Evolutionary conservation across 1,139 yeast genomes (phyloP).

Genomic region (Candida sp.): DNA sequence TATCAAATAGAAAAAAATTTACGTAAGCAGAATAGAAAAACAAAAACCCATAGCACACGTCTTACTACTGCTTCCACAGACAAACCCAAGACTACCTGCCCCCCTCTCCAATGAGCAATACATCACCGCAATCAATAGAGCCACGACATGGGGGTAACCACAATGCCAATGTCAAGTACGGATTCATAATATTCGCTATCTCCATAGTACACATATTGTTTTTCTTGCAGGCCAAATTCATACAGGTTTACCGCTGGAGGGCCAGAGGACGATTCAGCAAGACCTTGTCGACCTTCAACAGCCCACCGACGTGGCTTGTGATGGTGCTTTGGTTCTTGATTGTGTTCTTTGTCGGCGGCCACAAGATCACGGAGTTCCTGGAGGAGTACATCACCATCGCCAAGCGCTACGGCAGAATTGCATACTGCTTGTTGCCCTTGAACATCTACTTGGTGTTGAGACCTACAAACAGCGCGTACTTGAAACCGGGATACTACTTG

Average conservation of each 20-base stretch:
- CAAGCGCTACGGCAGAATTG: constrained; percentile 59
- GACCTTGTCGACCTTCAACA: constrained; percentile 17
- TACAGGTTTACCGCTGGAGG: constrained; percentile 23
- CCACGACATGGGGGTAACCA: constrained; percentile 35
- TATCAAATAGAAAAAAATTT: neutral
- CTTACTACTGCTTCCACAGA: neutral
- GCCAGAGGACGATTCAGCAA: constrained; percentile 22
- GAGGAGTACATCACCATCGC: constrained; percentile 26
- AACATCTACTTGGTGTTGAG: constrained; percentile 62
- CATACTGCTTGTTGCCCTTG: constrained; percentile 70
- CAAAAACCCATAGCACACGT: neutral
- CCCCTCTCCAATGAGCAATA: neutral
- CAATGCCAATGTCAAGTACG: constrained; percentile 48
- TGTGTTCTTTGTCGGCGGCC: constrained; percentile 22
- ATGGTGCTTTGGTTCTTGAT: constrained; percentile 36
- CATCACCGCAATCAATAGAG: constrained; percentile 1
- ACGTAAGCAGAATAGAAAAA: neutral
- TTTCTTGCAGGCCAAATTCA: constrained; percentile 7
- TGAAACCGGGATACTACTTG: constrained; percentile 60
- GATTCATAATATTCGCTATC: constrained; percentile 44
- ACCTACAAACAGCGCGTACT: constrained; percentile 46
- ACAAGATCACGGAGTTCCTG: constrained; percentile 23
- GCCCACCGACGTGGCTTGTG: constrained; percentile 30
- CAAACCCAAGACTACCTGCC: neutral
- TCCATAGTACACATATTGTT: constrained; percentile 29